Base-by-base conservation (phyloP, 139 green algal species). In the Chlamydomonas sp. region DNA sequence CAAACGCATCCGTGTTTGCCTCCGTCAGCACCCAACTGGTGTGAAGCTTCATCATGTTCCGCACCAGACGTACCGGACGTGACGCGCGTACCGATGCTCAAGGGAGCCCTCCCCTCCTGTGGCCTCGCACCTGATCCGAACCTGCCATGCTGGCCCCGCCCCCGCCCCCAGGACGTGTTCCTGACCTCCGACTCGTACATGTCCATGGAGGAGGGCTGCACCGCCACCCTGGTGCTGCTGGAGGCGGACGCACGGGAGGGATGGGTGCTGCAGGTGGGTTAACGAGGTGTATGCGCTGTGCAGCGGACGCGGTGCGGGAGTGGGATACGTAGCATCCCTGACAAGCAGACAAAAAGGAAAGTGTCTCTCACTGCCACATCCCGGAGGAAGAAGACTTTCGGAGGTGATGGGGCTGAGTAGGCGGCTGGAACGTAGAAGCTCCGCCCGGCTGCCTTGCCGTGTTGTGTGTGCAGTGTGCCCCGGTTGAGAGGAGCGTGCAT, bases 181-280 rank as follows among this genome's bases (percentile, higher is more conserved):
- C 75, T 93, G n/a, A 64, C 86, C 18, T 69, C 74, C 57, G 92
- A 95, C 79, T n/a, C 67, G 62, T 68, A 79, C 71, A 88, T 95
- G 66, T 79, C 89, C 5, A 85, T 80, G 69, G 92, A 95, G 72
- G 92, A 95, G 73, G 92, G 92, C 78, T 95, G 92, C 85, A 95
- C 92, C 3, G 90, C 92, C 59, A 95, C 89, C 7, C 62, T 91
- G 15, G 31, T 93, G 81, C 73, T 93, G 75, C 20, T 93, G 85
- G 74, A 95, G 90, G 67, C 57, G 20, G 69, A 63, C 18, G 1
- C 31, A 61, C 69, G 18, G 12, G 66, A 76, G 49, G 62, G 59
- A 10, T 87, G 89, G 81, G 5, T 72, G 64, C 17, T 90, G 64
- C 86, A 90, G 89, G 89, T 89, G 72, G 7, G 15, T 7, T 57